Conservation (phyloP, 1,284 basidiomycete species). For the Pseudozyma thailandica region DNA sequence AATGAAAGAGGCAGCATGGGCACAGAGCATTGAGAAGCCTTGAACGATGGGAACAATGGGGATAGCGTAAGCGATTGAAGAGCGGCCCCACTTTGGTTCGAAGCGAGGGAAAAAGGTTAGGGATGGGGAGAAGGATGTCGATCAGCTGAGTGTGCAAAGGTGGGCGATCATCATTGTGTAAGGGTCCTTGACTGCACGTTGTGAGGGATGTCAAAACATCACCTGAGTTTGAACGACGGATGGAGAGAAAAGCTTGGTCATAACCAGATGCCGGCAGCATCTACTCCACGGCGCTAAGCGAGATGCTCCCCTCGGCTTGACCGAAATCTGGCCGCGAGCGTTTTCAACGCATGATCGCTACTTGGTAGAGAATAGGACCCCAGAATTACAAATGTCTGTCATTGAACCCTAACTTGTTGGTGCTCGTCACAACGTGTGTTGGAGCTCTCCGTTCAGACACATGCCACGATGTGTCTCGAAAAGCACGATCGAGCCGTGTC, state of each 20-base stretch:
- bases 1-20: not conserved
- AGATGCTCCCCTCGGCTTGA: not conserved
- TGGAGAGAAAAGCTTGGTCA: conserved; percentile 8
- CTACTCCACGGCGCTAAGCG: conserved; percentile 9
- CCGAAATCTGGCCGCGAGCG: not conserved
- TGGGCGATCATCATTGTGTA: conserved; percentile 16
- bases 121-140: conserved; percentile 11
- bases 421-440: too few relatives aligned
- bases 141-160: conserved; percentile 38
- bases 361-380: too few relatives aligned
- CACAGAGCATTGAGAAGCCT: not conserved
- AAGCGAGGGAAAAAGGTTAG: not conserved
- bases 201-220: conserved; percentile 35
- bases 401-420: too few relatives aligned
- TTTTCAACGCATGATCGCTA: not conserved
- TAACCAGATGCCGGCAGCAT: conserved; percentile 38
- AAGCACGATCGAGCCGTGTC: not conserved
- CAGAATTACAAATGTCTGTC: too few relatives aligned
- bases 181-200: not conserved
- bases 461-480: conserved; percentile 1
- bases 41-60: not conserved
- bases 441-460: not conserved
- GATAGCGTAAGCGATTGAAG: not conserved
- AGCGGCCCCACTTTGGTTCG: not conserved
- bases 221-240: conserved; percentile 42